These are phyloP conservation scores for Serendipita sp. DNA, from an alignment of 768 basidiomycete species.

Conservation along the genomic window DNA sequence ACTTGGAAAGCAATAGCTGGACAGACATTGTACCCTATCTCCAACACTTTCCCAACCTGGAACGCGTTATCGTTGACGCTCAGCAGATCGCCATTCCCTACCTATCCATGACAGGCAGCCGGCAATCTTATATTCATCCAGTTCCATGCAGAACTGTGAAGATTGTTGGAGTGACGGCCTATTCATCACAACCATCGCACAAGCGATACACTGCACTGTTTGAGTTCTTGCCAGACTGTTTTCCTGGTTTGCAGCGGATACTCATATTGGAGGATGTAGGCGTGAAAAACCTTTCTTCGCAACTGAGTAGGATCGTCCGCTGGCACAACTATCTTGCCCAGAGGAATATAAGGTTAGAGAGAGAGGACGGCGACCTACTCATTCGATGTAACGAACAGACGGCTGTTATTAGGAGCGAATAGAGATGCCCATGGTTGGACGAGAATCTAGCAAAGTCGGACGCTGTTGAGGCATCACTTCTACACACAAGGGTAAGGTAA, in stretches of 20 bases:
- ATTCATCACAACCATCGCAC: not conserved
- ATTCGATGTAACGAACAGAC: not conserved
- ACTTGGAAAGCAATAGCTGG: not conserved
- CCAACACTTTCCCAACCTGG: not conserved
- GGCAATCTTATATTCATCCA: too few relatives aligned
- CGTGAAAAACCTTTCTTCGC: not conserved
- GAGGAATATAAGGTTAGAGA: not conserved
- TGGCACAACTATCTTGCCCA: not conserved
- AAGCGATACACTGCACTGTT: not conserved
- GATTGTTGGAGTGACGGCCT: not conserved
- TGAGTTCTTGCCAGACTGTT: not conserved
- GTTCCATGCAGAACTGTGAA: not conserved
- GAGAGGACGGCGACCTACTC: not conserved
- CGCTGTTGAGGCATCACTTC: too few relatives aligned
- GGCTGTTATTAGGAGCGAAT: too few relatives aligned
- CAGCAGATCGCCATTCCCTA: not conserved
- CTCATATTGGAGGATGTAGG: not conserved
- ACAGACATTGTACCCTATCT: not conserved
- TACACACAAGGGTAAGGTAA: too few relatives aligned
- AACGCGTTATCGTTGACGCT: not conserved
- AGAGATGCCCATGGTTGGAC: too few relatives aligned
- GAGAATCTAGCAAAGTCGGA: too few relatives aligned
- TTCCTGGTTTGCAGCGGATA: not conserved
- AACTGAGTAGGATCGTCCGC: not conserved
- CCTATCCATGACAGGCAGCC: not conserved